Conservation (phyloP, 192 early-diverging fungal genomes). For the Mortierella hygrophila region DNA sequence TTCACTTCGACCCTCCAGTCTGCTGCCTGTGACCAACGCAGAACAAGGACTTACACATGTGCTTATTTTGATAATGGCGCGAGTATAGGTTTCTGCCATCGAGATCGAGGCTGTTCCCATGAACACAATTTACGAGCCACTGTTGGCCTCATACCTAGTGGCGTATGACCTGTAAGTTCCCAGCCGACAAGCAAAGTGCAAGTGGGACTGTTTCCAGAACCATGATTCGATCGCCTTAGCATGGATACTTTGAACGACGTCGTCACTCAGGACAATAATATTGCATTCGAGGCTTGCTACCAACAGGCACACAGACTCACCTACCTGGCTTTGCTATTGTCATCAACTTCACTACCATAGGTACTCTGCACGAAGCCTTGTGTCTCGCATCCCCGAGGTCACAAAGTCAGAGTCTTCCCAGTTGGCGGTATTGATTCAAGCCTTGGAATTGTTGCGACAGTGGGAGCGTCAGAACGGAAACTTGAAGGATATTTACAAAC, state of each 20-base stretch:
- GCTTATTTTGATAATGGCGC: too few species aligned
- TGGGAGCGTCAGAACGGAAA: slow-evolving; percentile 52
- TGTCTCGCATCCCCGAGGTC: slow-evolving; percentile 29
- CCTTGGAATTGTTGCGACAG: slow-evolving; percentile 35
- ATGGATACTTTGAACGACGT: not conserved
- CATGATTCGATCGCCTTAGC: not conserved
- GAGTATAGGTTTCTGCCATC: slow-evolving; percentile 39
- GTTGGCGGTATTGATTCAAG: slow-evolving; percentile 29
- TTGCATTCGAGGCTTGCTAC: not conserved
- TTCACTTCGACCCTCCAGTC: not conserved
- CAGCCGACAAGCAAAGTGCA: not conserved
- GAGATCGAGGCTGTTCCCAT: slow-evolving; percentile 50
- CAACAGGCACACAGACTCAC: not conserved
- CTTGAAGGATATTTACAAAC: slow-evolving; percentile 42
- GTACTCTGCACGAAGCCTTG: slow-evolving; percentile 40
- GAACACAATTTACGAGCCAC: slow-evolving; percentile 47
- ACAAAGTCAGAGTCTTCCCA: slow-evolving; percentile 36
- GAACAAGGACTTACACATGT: not conserved
- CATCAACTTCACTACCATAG: not conserved
- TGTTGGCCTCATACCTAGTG: slow-evolving; percentile 42
- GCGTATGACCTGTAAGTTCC: slow-evolving; percentile 47
- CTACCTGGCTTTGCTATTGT: not conserved
- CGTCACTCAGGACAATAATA: not conserved
- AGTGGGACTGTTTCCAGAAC: not conserved
- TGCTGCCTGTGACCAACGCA: not conserved